Evolutionary conservation across 2,329 filamentous ascomycete species (phyloP).

Genomic region (Fusarium mangiferae): DNA sequence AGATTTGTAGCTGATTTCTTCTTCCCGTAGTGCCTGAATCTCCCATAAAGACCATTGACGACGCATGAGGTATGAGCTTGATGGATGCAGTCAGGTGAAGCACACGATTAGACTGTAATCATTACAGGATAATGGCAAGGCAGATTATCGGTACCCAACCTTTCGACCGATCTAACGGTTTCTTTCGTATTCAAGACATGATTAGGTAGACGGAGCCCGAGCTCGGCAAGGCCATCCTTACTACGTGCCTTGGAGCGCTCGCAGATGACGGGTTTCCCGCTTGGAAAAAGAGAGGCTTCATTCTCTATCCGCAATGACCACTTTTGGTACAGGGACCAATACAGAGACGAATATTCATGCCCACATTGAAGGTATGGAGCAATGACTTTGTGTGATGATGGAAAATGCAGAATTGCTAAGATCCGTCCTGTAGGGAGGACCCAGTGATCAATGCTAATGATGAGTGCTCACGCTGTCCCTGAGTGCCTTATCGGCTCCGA

Average conservation of each 20-base stretch:
- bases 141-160: no score
- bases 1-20: no score
- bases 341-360: not conserved
- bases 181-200: not conserved
- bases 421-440: not conserved
- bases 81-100: no score
- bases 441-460: not conserved
- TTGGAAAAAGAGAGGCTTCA: not conserved
- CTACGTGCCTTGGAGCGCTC: not conserved
- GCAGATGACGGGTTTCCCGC: not conserved
- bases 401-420: not conserved
- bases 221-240: fast-evolving
- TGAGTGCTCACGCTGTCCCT: not conserved
- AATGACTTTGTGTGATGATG: not conserved
- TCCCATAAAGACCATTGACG: no score
- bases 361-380: not conserved
- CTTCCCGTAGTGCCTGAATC: no score
- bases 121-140: not conserved
- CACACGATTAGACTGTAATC: not conserved
- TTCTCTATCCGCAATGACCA: not conserved
- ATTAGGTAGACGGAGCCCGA: not conserved
- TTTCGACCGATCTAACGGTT: no score
- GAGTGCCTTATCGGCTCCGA: not conserved
- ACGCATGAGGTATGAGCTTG: no score
- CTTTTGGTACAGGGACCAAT: not conserved